Conservation (phyloP, 805 yeast species). For the Suhomyces sp. region DNA sequence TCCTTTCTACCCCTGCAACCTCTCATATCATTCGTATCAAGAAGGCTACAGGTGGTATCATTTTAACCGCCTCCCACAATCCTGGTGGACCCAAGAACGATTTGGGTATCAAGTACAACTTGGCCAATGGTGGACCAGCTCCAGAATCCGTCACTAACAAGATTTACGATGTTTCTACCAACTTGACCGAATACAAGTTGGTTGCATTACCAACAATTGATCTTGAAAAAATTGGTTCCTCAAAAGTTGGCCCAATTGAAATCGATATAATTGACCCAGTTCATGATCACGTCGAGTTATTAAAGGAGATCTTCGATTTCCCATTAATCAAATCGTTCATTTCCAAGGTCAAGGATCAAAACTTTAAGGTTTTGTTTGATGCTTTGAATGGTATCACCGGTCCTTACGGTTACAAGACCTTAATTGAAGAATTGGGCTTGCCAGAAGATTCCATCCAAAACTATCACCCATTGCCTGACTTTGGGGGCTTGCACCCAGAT, state of each 20-base stretch:
- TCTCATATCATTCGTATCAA: conserved; percentile 83
- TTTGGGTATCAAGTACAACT: conserved; percentile 92
- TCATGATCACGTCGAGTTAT: conserved; percentile 69
- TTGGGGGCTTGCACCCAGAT: conserved; percentile 97
- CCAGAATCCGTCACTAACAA: conserved; percentile 91
- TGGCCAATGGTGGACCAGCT: conserved; percentile 97
- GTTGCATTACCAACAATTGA: conserved; percentile 66
- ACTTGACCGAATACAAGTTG: conserved; percentile 59
- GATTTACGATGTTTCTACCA: conserved; percentile 69
- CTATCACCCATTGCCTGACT: conserved; percentile 77
- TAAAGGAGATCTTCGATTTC: conserved; percentile 87
- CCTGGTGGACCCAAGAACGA: conserved; percentile 96
- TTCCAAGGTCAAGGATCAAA: conserved; percentile 42
- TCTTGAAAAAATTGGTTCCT: conserved; percentile 54
- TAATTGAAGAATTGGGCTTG: conserved; percentile 80
- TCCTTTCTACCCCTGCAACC: conserved; percentile 94
- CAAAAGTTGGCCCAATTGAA: conserved; percentile 52
- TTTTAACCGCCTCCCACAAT: conserved; percentile 93
- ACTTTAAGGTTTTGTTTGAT: conserved; percentile 80
- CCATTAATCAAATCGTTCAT: conserved; percentile 73
- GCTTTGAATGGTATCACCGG: conserved; percentile 96
- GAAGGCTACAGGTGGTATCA: conserved; percentile 88
- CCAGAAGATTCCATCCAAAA: conserved; percentile 74
- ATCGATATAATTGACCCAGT: conserved; percentile 86
- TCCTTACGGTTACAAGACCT: conserved; percentile 86